Evolutionary conservation across 345 rosid genomes (phyloP).

Genomic region (Murraya paniculata): DNA sequence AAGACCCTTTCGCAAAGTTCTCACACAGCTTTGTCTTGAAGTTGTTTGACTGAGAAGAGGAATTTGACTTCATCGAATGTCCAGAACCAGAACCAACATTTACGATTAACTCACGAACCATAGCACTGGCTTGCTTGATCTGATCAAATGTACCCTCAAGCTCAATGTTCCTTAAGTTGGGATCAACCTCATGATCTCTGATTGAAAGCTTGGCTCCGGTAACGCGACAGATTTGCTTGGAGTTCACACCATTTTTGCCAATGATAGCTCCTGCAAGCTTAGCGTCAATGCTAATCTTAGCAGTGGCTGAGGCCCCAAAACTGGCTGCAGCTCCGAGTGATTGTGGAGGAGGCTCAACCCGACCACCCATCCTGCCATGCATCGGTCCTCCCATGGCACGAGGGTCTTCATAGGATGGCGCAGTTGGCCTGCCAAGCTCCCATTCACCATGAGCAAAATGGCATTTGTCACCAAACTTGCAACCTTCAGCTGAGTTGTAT

Average conservation of each 20-base stretch:
- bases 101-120: conserved; percentile 84
- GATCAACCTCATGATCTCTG: conserved; percentile 78
- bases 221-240: conserved; percentile 81
- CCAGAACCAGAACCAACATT: conserved; percentile 55
- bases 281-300: conserved; percentile 89
- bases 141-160: conserved; percentile 96
- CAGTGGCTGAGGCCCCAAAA: conserved; percentile 88
- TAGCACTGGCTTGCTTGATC: conserved; percentile 92
- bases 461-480: conserved; percentile 81
- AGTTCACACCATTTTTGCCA: conserved; percentile 89
- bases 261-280: conserved; percentile 94
- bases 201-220: conserved; percentile 93
- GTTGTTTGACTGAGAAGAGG: conserved; percentile 37
- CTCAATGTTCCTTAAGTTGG: conserved; percentile 81
- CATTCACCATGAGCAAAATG: conserved; percentile 85
- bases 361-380: conserved; percentile 47
- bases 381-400: conserved; percentile 45
- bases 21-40: conserved; percentile 87
- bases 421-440: conserved; percentile 67
- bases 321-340: conserved; percentile 57
- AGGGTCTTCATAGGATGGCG: conserved; percentile 56
- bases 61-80: conserved; percentile 29
- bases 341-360: conserved; percentile 45
- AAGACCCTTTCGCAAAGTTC: conserved; percentile 66
- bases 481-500: conserved; percentile 74